Evolutionary conservation across 352 stramenopile species (phyloP).

Genomic region (Phytophthora pluvialis): DNA sequence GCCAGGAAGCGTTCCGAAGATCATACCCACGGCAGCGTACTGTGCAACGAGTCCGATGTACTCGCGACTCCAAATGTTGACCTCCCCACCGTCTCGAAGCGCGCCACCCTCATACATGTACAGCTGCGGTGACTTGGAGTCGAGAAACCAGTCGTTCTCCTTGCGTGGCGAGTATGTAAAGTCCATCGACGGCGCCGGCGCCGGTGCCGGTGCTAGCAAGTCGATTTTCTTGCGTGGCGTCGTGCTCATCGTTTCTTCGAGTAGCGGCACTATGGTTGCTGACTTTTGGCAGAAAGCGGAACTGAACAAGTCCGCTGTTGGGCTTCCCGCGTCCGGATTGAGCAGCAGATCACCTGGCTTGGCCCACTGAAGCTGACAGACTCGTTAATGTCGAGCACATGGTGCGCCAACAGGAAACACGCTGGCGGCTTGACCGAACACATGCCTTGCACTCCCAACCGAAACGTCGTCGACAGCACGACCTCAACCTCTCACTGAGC

Average conservation of each 20-base stretch:
- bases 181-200: conserved; percentile 16
- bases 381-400: conserved; percentile 12
- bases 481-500: conserved; percentile 16
- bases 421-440: conserved; percentile 6
- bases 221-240: conserved; percentile 38
- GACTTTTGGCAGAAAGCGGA: conserved; percentile 16
- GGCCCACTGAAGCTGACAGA: neutral
- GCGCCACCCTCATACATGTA: conserved; percentile 25
- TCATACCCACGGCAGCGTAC: conserved; percentile 49
- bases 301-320: no score
- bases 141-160: conserved; percentile 24
- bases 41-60: conserved; percentile 49
- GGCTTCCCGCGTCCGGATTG: neutral
- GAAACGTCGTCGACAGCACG: conserved; percentile 14
- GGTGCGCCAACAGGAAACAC: conserved; percentile 13
- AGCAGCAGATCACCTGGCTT: conserved; percentile 13
- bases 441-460: conserved; percentile 12
- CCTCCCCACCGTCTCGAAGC: conserved; percentile 22
- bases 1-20: conserved; percentile 46
- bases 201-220: conserved; percentile 28
- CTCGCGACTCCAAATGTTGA: conserved; percentile 45
- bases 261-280: conserved; percentile 39
- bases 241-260: conserved; percentile 34
- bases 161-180: conserved; percentile 20
- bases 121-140: conserved; percentile 21